These are phyloP conservation scores for Colletotrichum cuscutae DNA, from an alignment of 2,329 filamentous ascomycete genomes.

Conservation along the genomic window DNA sequence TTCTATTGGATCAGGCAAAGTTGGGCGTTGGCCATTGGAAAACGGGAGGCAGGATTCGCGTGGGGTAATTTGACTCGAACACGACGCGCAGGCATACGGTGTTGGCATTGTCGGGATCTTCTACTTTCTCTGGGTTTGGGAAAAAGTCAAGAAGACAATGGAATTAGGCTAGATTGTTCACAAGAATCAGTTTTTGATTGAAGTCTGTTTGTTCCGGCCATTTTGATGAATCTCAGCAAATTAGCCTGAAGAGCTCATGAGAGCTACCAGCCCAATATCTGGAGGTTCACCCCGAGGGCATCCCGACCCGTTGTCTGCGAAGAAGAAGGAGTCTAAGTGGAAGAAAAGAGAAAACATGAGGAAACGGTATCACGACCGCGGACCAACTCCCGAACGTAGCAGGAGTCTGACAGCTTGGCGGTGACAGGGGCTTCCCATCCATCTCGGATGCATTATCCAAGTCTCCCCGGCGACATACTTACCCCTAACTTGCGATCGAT, in stretches of 20 bases:
- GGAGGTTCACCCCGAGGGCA: neutral
- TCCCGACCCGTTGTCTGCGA: neutral
- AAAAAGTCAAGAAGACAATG: no score
- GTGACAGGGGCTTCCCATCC: neutral
- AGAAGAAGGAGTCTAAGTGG: neutral
- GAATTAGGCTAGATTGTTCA: neutral
- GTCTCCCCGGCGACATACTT: neutral
- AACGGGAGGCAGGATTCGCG: neutral
- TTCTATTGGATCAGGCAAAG: neutral
- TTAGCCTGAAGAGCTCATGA: neutral
- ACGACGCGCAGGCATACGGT: neutral
- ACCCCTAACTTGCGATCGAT: neutral
- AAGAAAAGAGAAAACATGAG: neutral
- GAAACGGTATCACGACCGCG: neutral
- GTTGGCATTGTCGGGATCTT: neutral
- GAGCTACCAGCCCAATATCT: neutral
- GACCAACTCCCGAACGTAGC: neutral
- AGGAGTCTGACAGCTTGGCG: neutral
- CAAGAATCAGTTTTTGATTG: neutral
- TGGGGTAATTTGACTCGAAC: neutral
- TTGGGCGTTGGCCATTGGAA: neutral
- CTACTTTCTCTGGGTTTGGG: neutral
- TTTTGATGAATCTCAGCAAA: no score
- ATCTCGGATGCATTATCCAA: neutral
- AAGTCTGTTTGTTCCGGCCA: neutral